A percentile compares a stretch with the other conserved stretches of the same genome.
Conservation (phyloP, 2,329 filamentous ascomycete genomes). For the Ambrosiella cleistominuta region DNA sequence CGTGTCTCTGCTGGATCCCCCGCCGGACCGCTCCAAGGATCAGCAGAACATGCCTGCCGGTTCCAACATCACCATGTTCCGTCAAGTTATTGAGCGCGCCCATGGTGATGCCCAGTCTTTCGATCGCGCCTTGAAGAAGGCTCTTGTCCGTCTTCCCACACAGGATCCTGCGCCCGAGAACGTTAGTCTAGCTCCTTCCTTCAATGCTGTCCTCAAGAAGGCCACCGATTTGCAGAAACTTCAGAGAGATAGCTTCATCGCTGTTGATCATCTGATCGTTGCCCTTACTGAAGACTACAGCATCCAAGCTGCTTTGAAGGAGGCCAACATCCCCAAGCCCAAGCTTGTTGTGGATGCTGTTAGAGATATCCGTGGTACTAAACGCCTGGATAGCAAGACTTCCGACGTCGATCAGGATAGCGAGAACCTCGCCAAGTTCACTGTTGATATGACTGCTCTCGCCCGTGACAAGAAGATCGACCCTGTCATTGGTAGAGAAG, state of each 20-base stretch:
- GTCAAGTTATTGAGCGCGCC: constrained; percentile 84
- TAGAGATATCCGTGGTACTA: constrained; percentile 77
- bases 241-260: constrained; percentile 92
- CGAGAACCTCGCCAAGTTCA: constrained; percentile 95
- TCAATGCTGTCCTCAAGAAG: constrained; percentile 65
- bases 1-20: constrained; percentile 60
- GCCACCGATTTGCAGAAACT: constrained; percentile 85
- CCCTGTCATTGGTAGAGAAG: constrained; percentile 89
- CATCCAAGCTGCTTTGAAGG: constrained; percentile 58
- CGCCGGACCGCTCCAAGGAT: constrained; percentile 60
- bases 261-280: constrained; percentile 84
- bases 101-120: constrained; percentile 83
- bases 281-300: constrained; percentile 62
- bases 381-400: constrained; percentile 86
- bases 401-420: constrained; percentile 85
- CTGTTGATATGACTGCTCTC: constrained; percentile 94
- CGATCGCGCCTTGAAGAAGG: constrained; percentile 80
- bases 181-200: constrained; percentile 63
- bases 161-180: constrained; percentile 90
- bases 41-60: constrained; percentile 58
- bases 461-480: constrained; percentile 95
- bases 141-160: constrained; percentile 73
- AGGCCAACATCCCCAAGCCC: constrained; percentile 77
- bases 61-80: constrained; percentile 59
- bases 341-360: constrained; percentile 87